Conservation (phyloP, 768 basidiomycete genomes). For the Auriscalpium microsporum region DNA sequence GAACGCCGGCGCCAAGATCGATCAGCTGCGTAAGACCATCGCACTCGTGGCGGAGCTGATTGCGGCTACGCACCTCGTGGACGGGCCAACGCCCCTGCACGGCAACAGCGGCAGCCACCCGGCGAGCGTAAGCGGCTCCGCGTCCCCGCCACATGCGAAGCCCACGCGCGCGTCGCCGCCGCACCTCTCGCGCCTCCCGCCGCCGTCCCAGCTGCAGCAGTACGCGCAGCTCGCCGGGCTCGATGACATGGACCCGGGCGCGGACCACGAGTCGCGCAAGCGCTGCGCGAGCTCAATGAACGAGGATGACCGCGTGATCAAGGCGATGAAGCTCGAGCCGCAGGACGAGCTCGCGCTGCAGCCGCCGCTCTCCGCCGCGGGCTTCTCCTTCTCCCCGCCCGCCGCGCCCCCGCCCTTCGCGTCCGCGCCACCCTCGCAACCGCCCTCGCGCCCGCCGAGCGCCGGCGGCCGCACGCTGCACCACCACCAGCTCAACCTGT, state of each 20-base stretch:
- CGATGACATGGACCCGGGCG: slow-evolving; percentile 22
- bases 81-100: slow-evolving; percentile 20
- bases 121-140: slow-evolving; percentile 15
- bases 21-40: slow-evolving; percentile 48
- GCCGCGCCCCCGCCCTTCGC: slow-evolving; percentile 12
- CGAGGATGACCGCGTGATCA: slow-evolving; percentile 33
- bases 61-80: slow-evolving; percentile 31
- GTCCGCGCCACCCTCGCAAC: slow-evolving; percentile 14
- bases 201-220: slow-evolving; percentile 9
- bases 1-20: slow-evolving; percentile 43
- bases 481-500: neutral
- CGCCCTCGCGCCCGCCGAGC: slow-evolving; percentile 26
- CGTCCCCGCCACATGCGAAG: slow-evolving; percentile 6
- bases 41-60: slow-evolving; percentile 47
- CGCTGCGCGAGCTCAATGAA: slow-evolving; percentile 42
- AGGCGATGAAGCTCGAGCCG: slow-evolving; percentile 42
- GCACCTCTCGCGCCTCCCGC: slow-evolving; percentile 2
- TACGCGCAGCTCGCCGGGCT: slow-evolving; percentile 11
- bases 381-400: slow-evolving; percentile 16
- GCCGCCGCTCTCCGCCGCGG: slow-evolving; percentile 10
- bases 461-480: slow-evolving; percentile 20
- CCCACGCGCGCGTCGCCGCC: slow-evolving; percentile 13
- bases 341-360: slow-evolving; percentile 31
- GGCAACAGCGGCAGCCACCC: no score
- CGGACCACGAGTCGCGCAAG: slow-evolving; percentile 37